These are phyloP conservation scores for Cucurbita ficifolia DNA, from an alignment of 306 rosid species.

Conservation along the genomic window DNA sequence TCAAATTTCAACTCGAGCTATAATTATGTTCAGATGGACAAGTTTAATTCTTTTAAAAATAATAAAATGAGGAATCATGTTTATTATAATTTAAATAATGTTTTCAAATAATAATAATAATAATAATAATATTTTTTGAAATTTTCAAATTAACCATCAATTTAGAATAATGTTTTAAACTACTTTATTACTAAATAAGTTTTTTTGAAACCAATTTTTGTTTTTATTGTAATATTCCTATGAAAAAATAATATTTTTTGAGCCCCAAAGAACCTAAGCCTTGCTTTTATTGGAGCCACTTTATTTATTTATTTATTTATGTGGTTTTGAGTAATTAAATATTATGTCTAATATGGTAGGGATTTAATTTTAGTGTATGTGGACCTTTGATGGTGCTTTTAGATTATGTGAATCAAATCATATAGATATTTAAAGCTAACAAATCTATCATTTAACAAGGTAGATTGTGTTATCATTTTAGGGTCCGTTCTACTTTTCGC, in stretches of 20 bases:
- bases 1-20: too few relatives aligned
- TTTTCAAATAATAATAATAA: too few relatives aligned
- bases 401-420: background rate
- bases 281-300: background rate
- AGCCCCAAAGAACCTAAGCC: background rate
- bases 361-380: background rate
- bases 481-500: background rate
- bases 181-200: background rate
- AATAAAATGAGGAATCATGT: too few relatives aligned
- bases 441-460: background rate
- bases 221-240: background rate
- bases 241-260: background rate
- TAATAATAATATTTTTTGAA: too few relatives aligned
- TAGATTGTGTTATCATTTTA: background rate
- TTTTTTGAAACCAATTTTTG: background rate
- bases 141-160: background rate
- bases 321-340: background rate
- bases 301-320: background rate
- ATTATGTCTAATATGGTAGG: background rate
- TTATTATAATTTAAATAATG: too few relatives aligned
- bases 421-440: background rate
- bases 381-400: conserved; percentile 1
- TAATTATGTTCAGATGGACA: too few relatives aligned
- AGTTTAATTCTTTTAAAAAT: too few relatives aligned
- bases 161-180: background rate